phyloP scores from a whole-genome alignment of 2,329 filamentous ascomycete genomes.

The Aspergillus quadricinctus region DNA sequence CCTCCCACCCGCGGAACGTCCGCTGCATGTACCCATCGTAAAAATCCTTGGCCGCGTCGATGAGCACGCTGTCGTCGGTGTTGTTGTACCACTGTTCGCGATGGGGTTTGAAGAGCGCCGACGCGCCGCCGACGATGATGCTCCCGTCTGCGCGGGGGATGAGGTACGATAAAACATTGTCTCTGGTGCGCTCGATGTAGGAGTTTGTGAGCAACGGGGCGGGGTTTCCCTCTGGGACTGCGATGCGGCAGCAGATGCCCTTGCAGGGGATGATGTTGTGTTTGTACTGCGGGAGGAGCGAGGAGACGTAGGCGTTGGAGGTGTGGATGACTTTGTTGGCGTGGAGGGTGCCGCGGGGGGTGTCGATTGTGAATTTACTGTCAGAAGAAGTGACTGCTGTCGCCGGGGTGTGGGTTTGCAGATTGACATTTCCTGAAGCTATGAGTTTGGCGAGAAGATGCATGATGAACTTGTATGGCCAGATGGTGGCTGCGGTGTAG shows the following conservation, averaged over 20 bases:
- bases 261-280: constrained; percentile 71
- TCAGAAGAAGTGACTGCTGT: constrained; percentile 29
- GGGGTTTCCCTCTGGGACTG: constrained; percentile 14
- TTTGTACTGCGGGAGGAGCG: constrained; percentile 64
- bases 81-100: constrained; percentile 40
- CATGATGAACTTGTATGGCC: constrained; percentile 75
- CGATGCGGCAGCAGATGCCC: constrained; percentile 46
- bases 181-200: constrained; percentile 54
- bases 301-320: constrained; percentile 78
- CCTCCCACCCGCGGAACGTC: constrained; percentile 33
- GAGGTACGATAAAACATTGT: constrained; percentile 49
- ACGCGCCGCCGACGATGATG: constrained; percentile 60
- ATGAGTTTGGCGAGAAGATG: constrained; percentile 64
- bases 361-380: constrained; percentile 53
- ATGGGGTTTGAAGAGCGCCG: constrained; percentile 37
- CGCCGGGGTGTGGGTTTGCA: constrained; percentile 52
- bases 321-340: constrained; percentile 68
- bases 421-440: constrained; percentile 44
- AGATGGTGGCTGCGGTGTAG: constrained; percentile 30
- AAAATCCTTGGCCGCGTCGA: constrained; percentile 39
- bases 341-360: constrained; percentile 57
- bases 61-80: constrained; percentile 47
- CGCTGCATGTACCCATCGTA: constrained; percentile 34
- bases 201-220: constrained; percentile 40
- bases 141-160: constrained; percentile 51